A percentile compares a stretch with the other conserved stretches of the same genome.
Conservation (phyloP, 139 green algal genomes). For the Limnomonas spitsbergensis region DNA sequence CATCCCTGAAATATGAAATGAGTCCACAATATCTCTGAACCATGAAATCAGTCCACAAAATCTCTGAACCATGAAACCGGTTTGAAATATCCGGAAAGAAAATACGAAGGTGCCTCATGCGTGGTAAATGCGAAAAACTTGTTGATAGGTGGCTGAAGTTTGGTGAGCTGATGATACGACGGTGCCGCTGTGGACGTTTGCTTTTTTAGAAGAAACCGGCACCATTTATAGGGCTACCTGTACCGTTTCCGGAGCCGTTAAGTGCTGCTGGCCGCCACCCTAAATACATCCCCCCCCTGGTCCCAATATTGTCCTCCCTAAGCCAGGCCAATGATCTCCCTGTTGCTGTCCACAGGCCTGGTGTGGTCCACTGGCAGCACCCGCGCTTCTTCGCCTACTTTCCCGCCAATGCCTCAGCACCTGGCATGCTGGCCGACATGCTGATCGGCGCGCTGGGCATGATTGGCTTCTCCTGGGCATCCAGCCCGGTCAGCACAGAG, state of each 20-base stretch:
- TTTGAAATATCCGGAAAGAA: neutral
- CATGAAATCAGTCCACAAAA: neutral
- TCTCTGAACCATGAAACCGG: neutral
- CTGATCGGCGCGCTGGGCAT: conserved; percentile 57
- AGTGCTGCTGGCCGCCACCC: neutral
- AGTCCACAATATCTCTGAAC: neutral
- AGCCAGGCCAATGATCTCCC: conserved; percentile 13
- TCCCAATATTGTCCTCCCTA: neutral
- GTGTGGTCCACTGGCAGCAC: conserved; percentile 80
- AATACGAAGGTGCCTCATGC: too few relatives aligned
- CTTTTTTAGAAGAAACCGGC: too few relatives aligned
- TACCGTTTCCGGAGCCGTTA: neutral
- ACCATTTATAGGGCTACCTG: neutral
- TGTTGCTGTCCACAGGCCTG: conserved; percentile 23
- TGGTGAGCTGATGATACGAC: too few relatives aligned
- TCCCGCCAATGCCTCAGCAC: conserved; percentile 59
- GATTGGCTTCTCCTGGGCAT: conserved; percentile 71
- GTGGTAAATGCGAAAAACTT: too few relatives aligned
- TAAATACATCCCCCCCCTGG: neutral
- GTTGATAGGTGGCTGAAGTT: too few relatives aligned
- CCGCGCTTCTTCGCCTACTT: conserved; percentile 83
- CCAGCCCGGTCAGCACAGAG: conserved; percentile 71
- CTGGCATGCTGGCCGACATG: conserved; percentile 76
- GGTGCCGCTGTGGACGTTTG: too few relatives aligned
- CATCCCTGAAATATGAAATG: neutral